These are phyloP conservation scores for Polygonum aviculare DNA, from an alignment of 148 eudicot genomes.

Conservation along the genomic window DNA sequence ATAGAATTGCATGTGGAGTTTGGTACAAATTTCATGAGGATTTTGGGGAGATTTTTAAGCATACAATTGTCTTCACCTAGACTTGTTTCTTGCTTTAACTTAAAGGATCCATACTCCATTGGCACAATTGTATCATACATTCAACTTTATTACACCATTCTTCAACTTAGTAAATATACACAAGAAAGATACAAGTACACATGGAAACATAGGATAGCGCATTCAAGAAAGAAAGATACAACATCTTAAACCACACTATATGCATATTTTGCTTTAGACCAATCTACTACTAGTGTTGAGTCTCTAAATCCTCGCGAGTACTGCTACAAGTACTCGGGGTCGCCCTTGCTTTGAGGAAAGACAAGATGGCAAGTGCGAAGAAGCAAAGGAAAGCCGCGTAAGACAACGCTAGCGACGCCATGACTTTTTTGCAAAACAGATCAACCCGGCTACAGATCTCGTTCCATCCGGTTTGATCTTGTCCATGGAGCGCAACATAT, in stretches of 20 bases:
- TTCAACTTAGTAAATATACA: neutral
- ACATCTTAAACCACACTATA: neutral
- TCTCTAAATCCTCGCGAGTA: neutral
- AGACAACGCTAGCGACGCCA: neutral
- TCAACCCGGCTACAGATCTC: slow-evolving; percentile 1
- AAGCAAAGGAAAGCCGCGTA: neutral
- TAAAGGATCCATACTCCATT: too few species aligned
- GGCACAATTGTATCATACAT: too few species aligned
- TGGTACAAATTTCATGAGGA: too few species aligned
- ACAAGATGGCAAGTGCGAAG: slow-evolving; percentile 2
- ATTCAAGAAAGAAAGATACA: too few species aligned
- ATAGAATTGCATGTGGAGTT: too few species aligned
- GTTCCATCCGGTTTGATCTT: neutral
- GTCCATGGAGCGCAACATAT: neutral
- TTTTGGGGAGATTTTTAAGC: too few species aligned
- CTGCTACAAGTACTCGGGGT: neutral
- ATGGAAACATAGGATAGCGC: neutral
- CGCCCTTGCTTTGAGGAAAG: neutral
- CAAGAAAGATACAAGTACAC: neutral
- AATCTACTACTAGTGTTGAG: neutral
- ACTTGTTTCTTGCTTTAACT: too few species aligned
- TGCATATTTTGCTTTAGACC: neutral
- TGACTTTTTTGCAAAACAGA: neutral
- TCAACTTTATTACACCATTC: neutral
- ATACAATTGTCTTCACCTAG: too few species aligned